These are phyloP conservation scores for Fusarium sp. DNA, from an alignment of 2,329 filamentous ascomycete genomes.

Conservation along the genomic window DNA sequence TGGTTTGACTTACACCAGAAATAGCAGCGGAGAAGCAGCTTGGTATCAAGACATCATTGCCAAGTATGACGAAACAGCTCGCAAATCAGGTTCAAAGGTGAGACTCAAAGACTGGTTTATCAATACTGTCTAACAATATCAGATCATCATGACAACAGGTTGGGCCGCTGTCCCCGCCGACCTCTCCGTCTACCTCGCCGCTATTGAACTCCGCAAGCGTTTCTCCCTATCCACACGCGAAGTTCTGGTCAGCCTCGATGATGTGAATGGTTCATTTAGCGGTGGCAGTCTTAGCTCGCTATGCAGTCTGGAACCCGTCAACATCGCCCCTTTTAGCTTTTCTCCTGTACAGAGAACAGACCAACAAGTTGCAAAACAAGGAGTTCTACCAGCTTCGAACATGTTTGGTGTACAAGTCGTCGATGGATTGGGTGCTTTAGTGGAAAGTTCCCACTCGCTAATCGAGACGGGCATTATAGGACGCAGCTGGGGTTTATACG, in stretches of 20 bases:
- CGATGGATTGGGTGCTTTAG: slow-evolving; percentile 9
- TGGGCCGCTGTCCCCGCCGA: slow-evolving; percentile 41
- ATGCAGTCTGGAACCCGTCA: slow-evolving; percentile 21
- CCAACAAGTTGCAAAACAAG: not conserved
- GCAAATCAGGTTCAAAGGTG: slow-evolving; percentile 27
- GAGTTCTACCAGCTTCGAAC: not conserved
- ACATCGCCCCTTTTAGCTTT: slow-evolving; percentile 4
- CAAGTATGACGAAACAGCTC: slow-evolving; percentile 24
- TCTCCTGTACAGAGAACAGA: slow-evolving; percentile 9
- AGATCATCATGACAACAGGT: slow-evolving; percentile 41
- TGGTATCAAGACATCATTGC: slow-evolving; percentile 38
- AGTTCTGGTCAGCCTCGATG: slow-evolving; percentile 30
- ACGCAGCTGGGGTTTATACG: slow-evolving; percentile 35
- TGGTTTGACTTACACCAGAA: slow-evolving; percentile 7
- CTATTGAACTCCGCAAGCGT: slow-evolving; percentile 13
- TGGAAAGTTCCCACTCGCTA: slow-evolving; percentile 23
- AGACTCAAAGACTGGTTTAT: not conserved
- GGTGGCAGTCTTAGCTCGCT: slow-evolving; percentile 41
- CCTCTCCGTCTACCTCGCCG: slow-evolving; percentile 35
- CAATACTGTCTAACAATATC: not conserved
- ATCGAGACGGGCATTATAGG: slow-evolving; percentile 39
- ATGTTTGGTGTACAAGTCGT: slow-evolving; percentile 7
- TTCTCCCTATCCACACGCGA: slow-evolving; percentile 31
- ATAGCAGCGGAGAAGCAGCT: slow-evolving; percentile 38
- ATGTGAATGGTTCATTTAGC: slow-evolving; percentile 28